Conservation (phyloP, 768 basidiomycete species). For the Neoboletus subvelutipes region DNA sequence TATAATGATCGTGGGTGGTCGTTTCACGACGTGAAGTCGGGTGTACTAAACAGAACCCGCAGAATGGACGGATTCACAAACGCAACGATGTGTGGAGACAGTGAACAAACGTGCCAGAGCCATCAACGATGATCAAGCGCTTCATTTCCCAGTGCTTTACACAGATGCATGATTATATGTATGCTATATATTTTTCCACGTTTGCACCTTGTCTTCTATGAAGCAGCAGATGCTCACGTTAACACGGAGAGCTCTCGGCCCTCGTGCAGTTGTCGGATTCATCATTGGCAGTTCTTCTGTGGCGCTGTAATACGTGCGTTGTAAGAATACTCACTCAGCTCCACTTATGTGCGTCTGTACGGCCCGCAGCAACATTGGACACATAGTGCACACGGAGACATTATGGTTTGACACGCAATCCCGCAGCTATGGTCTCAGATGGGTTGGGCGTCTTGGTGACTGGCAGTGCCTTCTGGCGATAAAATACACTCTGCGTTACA, state of each 20-base stretch:
- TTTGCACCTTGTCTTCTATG: neutral
- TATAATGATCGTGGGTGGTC: constrained; percentile 32
- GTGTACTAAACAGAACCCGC: neutral
- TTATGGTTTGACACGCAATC: neutral
- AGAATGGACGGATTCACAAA: constrained; percentile 32
- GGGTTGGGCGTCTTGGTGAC: neutral
- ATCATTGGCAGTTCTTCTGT: neutral
- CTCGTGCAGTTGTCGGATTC: neutral
- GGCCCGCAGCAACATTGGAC: neutral
- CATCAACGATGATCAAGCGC: neutral
- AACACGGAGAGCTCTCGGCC: neutral
- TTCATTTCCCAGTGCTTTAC: neutral
- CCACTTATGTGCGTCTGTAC: neutral
- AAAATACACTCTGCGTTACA: neutral
- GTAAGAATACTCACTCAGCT: neutral
- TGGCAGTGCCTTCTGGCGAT: neutral
- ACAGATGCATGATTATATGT: neutral
- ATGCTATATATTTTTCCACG: neutral
- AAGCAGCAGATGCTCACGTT: neutral
- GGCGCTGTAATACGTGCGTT: neutral
- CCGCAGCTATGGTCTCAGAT: neutral
- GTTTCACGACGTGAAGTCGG: neutral
- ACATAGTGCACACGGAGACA: neutral
- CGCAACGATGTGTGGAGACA: neutral
- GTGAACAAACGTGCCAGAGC: neutral